Base-by-base conservation (phyloP, 2,329 filamentous ascomycete species). In the Raffaelea ambrosiae region DNA sequence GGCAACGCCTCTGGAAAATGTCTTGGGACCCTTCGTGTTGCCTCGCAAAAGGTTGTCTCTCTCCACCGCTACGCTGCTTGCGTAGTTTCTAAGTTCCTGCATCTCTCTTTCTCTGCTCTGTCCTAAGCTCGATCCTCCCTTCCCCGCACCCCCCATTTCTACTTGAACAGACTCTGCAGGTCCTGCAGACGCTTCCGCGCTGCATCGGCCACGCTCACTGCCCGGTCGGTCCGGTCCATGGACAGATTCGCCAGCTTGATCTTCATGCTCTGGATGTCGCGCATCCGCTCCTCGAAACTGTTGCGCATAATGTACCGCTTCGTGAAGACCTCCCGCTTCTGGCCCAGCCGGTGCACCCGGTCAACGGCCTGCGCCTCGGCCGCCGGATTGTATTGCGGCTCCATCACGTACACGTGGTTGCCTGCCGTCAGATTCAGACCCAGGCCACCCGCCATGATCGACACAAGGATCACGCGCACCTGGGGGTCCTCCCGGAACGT, bases 351-450 rank as follows among this genome's bases (percentile, higher is more conserved):
- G 63, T 95, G 90, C 5, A 98, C 88, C 26, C 93, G 87, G 62
- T 97, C 93, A 8, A 97, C 77, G 2, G 93, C 93, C 66, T 98
- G 93, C 5, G 89, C 87, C 64, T 98, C 91, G 0, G 90, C 88
- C 0, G 89, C 90, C 0, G 93, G 93, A 59, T 98, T 98, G 70
- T 91, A 98, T 61, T 96, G 90, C 5, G 93, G 93, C 63, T 98
- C 93, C 91, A 98, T 97, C 58, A 97, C 86, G 63, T 93, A 97
- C 14, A 94, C 91, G 48, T 79, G 85, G 61, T 83, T 93, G 29
- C 84, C 91, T 0, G 86, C 74, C 0, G 90, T 96, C 47, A 97
- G 71, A 61, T 97, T 97, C 36, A 97, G 80, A 14, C 91, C 91
- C 16, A 96, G 77, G 18, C 93, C 91, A 54, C 91, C 93, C 0